A percentile compares a stretch with the other conserved stretches of the same genome.
phyloP scores from a whole-genome alignment of 140 eudicot species.

The Bidens hawaiensis region DNA sequence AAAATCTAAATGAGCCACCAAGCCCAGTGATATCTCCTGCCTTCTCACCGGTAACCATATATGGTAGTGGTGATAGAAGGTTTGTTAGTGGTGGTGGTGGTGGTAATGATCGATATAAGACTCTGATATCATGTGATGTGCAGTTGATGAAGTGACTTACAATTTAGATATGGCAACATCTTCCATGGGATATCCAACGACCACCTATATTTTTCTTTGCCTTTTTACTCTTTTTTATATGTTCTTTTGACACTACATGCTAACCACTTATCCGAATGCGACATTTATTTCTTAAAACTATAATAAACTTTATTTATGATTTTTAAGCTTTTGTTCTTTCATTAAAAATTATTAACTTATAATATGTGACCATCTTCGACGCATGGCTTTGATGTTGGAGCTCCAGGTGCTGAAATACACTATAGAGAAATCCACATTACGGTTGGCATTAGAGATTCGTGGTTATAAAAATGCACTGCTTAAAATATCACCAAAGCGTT shows the following conservation, averaged over 20 bases:
- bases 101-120: slow-evolving; percentile 26
- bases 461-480: no score
- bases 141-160: slow-evolving; percentile 1
- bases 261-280: neutral
- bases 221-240: neutral
- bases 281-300: no score
- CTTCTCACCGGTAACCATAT: slow-evolving; percentile 2
- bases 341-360: no score
- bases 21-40: slow-evolving; percentile 5
- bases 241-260: neutral
- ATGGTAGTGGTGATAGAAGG: slow-evolving; percentile 29
- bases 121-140: slow-evolving; percentile 16
- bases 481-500: no score
- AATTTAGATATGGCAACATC: slow-evolving; percentile 32
- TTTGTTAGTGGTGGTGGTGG: slow-evolving; percentile 9
- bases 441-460: no score
- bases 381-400: no score
- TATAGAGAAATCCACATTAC: no score
- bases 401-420: no score
- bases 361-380: no score
- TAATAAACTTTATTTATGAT: neutral
- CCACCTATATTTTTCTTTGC: slow-evolving; percentile 14
- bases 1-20: slow-evolving; percentile 9
- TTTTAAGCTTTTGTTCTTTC: no score
- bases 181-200: slow-evolving; percentile 34